Evolutionary conservation across 208 protist species (phyloP), one percentile per base, ranked within the genome.

Genomic region (Herpetomonas tarakana): DNA sequence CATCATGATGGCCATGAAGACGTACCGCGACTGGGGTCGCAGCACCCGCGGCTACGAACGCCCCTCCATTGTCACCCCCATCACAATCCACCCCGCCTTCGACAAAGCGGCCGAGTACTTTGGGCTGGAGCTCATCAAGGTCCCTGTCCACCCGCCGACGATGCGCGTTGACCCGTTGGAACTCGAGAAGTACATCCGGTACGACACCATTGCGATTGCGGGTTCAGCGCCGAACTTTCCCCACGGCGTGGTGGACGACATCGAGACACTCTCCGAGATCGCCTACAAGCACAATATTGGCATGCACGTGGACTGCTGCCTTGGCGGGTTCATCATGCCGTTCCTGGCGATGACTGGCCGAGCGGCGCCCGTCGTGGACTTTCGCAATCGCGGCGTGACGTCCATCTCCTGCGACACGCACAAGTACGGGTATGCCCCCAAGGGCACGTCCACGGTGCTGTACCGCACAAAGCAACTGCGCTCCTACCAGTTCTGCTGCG

Each of bases 401-500:
- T 97, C 93, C 11, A 99, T 99, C 41, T 99, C 97, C 9, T 93
- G 86, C 55, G 98, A 99, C 80, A 98, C 96, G 45, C 98, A 99
- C 90, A 99, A 99, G 83, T 99, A 99, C 83, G 98, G 98, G 62
- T 99, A 93, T 68, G 90, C 97, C 0, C 90, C 97, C 0, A 99
- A 99, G 74, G 98, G 98, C 6, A 96, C 92, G 25, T 98, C 96
- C 4, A 97, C 98, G 0, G 58, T 99, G 12, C 49, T 99, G 41
- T 99, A 98, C 73, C 54, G 76, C 25, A 81, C 54, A 12, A 71
- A 81, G 41, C 83, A 98, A 38, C 63, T 98, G 30, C 86, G 97
- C 46, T 84, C 86, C 27, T 86, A 90, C 60, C 95, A 98, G 82
- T 99, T 98, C 76, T 99, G 97, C 70, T 88, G 91, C 25, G 74